Conservation (phyloP, 306 rosid species). For the Ammopiptanthus mongolicus region DNA sequence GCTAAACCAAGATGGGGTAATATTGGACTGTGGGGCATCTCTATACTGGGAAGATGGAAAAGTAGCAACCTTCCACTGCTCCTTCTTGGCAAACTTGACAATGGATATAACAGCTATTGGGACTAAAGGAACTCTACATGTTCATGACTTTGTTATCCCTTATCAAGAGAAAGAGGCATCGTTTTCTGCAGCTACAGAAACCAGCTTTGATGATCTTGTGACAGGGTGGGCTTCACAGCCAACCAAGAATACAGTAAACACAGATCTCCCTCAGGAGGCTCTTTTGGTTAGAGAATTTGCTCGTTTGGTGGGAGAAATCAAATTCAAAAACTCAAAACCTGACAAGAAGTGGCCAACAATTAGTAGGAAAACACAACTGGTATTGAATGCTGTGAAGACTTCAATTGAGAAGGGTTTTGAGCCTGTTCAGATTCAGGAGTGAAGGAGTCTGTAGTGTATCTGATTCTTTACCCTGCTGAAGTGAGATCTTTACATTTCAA, state of each 20-base stretch:
- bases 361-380: conserved; percentile 64
- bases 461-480: background rate
- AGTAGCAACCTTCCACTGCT: conserved; percentile 67
- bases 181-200: conserved; percentile 35
- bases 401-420: conserved; percentile 50
- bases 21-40: conserved; percentile 59
- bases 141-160: conserved; percentile 58
- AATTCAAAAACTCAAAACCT: conserved; percentile 40
- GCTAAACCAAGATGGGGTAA: conserved; percentile 50
- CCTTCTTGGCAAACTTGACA: conserved; percentile 61
- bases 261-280: conserved; percentile 72
- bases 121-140: conserved; percentile 59
- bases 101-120: conserved; percentile 63
- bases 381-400: conserved; percentile 62
- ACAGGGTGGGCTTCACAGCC: conserved; percentile 46
- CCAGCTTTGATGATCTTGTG: conserved; percentile 41
- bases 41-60: conserved; percentile 67
- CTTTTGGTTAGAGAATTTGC: conserved; percentile 59
- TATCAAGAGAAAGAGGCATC: conserved; percentile 50
- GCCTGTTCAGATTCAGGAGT: conserved; percentile 35
- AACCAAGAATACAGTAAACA: conserved; percentile 35
- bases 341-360: conserved; percentile 61
- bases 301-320: conserved; percentile 46
- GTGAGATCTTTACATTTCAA: background rate
- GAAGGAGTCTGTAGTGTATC: background rate